Percentiles rank a stretch among this genome's conserved stretches.
Conservation (phyloP, 768 basidiomycete genomes). For the Tricholoma sp. region DNA sequence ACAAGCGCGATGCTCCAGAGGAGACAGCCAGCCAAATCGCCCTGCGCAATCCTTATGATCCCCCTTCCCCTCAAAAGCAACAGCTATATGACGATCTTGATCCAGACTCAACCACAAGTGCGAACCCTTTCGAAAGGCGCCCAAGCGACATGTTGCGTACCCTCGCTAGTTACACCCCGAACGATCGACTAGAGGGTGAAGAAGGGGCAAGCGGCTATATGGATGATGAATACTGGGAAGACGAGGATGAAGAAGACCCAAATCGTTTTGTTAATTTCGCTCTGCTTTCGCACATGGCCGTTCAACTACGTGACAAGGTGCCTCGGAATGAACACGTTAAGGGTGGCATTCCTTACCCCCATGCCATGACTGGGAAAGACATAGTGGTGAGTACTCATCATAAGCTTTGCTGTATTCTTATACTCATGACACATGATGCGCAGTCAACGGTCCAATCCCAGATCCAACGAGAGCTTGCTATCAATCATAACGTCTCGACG, state of each 20-base stretch:
- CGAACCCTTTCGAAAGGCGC: conserved; percentile 18
- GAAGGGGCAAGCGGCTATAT: conserved; percentile 22
- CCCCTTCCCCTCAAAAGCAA: conserved; percentile 3
- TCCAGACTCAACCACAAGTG: neutral
- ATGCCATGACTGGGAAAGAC: conserved; percentile 92
- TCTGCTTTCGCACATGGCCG: conserved; percentile 82
- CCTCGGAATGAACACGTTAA: conserved; percentile 85
- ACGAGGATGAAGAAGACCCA: conserved; percentile 61
- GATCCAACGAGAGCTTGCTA: conserved; percentile 78
- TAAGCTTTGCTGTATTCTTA: neutral
- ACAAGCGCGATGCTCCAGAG: conserved; percentile 2
- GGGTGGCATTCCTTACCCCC: conserved; percentile 86
- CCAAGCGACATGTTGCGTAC: conserved; percentile 33
- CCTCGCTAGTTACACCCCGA: conserved; percentile 27
- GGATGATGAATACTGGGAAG: conserved; percentile 53
- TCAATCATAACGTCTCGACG: conserved; percentile 67
- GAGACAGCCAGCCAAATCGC: neutral
- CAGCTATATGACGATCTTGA: conserved; percentile 2
- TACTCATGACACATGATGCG: neutral
- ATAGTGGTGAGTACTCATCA: conserved; percentile 65
- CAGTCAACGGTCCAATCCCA: conserved; percentile 86
- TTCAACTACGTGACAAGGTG: conserved; percentile 86
- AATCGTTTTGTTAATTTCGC: conserved; percentile 84
- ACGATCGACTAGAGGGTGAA: conserved; percentile 20
- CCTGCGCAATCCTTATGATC: conserved; percentile 3